Evolutionary conservation across 2,329 filamentous ascomycete genomes (phyloP), one percentile per base, ranked within the genome.

Genomic region (Stagonosporopsis vannaccii): DNA sequence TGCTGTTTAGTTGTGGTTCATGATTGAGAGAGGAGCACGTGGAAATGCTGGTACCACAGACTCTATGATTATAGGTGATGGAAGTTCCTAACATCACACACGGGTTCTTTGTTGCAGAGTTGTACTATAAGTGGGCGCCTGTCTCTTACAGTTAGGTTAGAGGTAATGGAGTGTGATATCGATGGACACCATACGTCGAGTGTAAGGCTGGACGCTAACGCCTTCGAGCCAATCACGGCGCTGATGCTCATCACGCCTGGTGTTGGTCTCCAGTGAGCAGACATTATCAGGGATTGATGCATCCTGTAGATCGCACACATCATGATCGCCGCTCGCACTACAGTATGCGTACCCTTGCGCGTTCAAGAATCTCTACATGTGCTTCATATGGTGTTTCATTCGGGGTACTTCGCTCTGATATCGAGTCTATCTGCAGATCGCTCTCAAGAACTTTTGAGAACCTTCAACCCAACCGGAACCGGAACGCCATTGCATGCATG

Each of bases 401-500:
- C 44, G 32, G 49, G 39, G 51, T 53, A 54, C 54, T 57, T 51
- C 26, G 43, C 54, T 54, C 51, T 56, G 49, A 55, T 40, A 47
- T 53, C 35, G 22, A 55, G 48, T 63, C 56, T 61, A 61, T 56
- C 54, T 60, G 45, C 41, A 47, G 47, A 39, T 57, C 45, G 53
- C 58, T 61, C 62, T 56, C 58, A 55, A 56, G 51, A 66, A 60
- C 63, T 66, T 65, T 63, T 65, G 54, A 56, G 60, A 59, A 66
- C 58, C 59, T 52, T 56, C 53, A 51, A 56, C 47, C 53, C 47
- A 58, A 54, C 46, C 52, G 40, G 48, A 56, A 58, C 54, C 72
- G 61, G 63, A 75, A 75, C 72, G 73, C 73, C 73, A 56, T 72
- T 69, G 61, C 69, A 75, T 75, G 72, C 70, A 74, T 71, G 66